Evolutionary conservation across 305 asterid genomes (phyloP).

Genomic region (Solanum hybrid): DNA sequence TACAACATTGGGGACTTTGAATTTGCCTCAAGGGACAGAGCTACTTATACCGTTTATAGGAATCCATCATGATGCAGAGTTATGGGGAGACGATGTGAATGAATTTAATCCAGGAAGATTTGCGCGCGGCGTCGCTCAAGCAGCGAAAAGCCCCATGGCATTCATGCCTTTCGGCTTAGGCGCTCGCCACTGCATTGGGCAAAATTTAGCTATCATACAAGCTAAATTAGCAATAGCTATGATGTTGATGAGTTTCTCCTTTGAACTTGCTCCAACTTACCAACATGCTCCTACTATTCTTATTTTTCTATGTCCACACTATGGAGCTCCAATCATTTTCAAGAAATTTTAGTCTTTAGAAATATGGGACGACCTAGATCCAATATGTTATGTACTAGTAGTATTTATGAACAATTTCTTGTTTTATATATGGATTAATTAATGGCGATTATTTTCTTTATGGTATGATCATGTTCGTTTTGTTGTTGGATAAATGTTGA

Average conservation of each 20-base stretch:
- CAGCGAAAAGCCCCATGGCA: conserved; percentile 66
- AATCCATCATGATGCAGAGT: conserved; percentile 60
- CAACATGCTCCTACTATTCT: conserved; percentile 51
- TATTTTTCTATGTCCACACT: conserved; percentile 32
- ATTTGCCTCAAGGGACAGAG: conserved; percentile 51
- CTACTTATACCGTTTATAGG: conserved; percentile 74
- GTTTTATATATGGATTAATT: not conserved
- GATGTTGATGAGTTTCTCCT: conserved; percentile 60
- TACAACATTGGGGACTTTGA: conserved; percentile 44
- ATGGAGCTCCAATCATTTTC: conserved; percentile 83
- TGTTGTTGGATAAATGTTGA: not conserved
- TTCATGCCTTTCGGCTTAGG: conserved; percentile 88
- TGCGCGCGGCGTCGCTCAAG: conserved; percentile 22
- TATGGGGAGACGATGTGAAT: conserved; percentile 28
- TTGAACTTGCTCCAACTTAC: conserved; percentile 56
- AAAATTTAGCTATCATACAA: conserved; percentile 67
- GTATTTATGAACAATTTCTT: not conserved
- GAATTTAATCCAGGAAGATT: conserved; percentile 82
- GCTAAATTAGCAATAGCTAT: conserved; percentile 61
- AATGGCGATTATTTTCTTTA: not conserved
- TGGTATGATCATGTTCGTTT: too few species aligned
- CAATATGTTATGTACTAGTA: not conserved
- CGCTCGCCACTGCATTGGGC: conserved; percentile 74
- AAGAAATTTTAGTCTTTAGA: not conserved
- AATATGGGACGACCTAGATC: not conserved